Evolutionary conservation across 345 rosid species (phyloP), one percentile per base, ranked within the genome.

Genomic region (Eucalyptus melliodora): DNA sequence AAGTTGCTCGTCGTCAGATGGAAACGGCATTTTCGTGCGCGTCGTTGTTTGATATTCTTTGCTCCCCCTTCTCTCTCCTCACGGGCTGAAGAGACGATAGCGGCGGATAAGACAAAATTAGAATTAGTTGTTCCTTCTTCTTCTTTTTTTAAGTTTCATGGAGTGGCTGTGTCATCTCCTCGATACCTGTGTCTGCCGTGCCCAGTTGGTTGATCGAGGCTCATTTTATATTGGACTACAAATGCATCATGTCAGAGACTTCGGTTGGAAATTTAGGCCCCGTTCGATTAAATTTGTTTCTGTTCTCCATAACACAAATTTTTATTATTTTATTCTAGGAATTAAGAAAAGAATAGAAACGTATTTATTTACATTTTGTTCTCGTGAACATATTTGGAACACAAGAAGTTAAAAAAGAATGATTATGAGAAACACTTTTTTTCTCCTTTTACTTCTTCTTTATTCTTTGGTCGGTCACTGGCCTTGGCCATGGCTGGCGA

Each of bases 221-320:
- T 72, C 83, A 1, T 19, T 37, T 19, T 21, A 72, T 23, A 72
- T 21, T 37, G 27, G 83, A 72, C 26, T 37, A 3, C 49, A 47
- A 11, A 47, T 0, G 49, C 49, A 47, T 47, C 49, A 47, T 4
- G 49, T 11, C 49, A 47, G 49, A 47, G 49, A 47, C 13, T 47
- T 47, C 1, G 49, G 49, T 47, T 3, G 49, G 49, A 45, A 45
- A 49, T 49, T 12, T 49, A 11, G 50, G 50, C 50, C 50, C 50
- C 1, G 1, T 47, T 12, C 0, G 2, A 1, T 47, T 47, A 47
- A 47, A 47, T 47, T 1, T 47, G 13, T 47, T 47, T 47, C 0
- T 47, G 2, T 11, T 47, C 2, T 47, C 1, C 1, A 5, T 2
- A 11, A 11, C 1, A 47, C 5, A 47, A 47, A 47, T 47, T 47